Conservation (phyloP, 2,329 filamentous ascomycete genomes). For the Penicillium sp. region DNA sequence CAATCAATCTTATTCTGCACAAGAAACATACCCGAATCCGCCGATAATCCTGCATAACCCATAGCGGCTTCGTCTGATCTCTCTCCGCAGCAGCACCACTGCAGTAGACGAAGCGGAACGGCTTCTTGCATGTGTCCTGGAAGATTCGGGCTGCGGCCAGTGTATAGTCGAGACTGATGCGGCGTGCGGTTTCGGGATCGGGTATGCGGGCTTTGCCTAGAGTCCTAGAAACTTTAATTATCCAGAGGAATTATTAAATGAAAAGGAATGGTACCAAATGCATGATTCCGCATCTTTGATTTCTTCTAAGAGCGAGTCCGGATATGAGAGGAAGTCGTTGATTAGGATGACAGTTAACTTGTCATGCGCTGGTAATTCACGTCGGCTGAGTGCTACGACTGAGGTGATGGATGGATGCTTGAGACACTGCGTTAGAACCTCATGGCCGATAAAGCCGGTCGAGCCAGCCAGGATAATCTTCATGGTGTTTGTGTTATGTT, state of each 20-base stretch:
- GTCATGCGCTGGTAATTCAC: conserved; percentile 40
- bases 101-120: conserved; percentile 19
- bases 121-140: conserved; percentile 4
- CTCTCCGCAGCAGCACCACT: conserved; percentile 13
- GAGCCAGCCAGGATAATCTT: conserved; percentile 18
- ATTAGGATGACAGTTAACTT: conserved; percentile 50
- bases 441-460: conserved; percentile 23
- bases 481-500: conserved; percentile 2
- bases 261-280: conserved; percentile 45
- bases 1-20: not conserved
- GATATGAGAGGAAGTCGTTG: conserved; percentile 51
- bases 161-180: conserved; percentile 10
- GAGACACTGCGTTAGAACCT: conserved; percentile 50
- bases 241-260: not conserved
- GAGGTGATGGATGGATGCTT: conserved; percentile 47
- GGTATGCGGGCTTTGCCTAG: conserved; percentile 5
- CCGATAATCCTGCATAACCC: conserved; percentile 16
- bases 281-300: conserved; percentile 43
- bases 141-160: conserved; percentile 4
- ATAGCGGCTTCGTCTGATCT: conserved; percentile 17
- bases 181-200: conserved; percentile 7
- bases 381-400: conserved; percentile 48
- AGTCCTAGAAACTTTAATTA: conserved; percentile 10
- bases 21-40: conserved; percentile 11
- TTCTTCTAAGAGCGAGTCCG: conserved; percentile 39